Base-by-base conservation (phyloP, 306 rosid genomes). In the Carpinus fangiana region DNA sequence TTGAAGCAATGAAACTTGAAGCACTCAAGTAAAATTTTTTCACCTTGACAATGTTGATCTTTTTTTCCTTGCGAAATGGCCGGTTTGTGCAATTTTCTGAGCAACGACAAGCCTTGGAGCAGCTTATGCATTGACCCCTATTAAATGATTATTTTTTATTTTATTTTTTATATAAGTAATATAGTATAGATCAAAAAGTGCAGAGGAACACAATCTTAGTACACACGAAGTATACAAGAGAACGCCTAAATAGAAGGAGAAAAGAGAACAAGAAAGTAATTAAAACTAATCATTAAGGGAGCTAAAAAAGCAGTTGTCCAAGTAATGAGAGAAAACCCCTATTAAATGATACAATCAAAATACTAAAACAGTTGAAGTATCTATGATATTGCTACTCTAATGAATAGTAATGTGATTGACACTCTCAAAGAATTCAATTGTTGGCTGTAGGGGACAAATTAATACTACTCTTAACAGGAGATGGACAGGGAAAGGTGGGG, bases 91-190 rank as follows among this genome's bases (percentile, higher is more conserved):
- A 94, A 79, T 87, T 86, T 65, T 87, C 97, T 53, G 92, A 84
- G 86, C 98, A 94, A 64, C 78, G 86, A 75, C 97, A 94, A 55
- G 93, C 92, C 83, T 89, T 94, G 74, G 97, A 92, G 87, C 98
- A 92, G 85, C 98, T 94, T 89, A 94, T 92, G 91, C 87, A 92
- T 89, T 94, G 98, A 86, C 87, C 91, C 88, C 98, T 94, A 67
- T 82, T 43, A 80, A 72, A 75, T 79, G 76, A 70, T 17, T 31
- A 2, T 31, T 31, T 28, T 2, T 1, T 31, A 31, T 23, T 23
- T 23, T 23, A 23, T 23, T 23, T 23, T 23, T 23, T 31, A 31
- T 1, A 31, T 31, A 31, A 31, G 34, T 31, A 31, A 31, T 31
- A 2, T 31, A 31, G 34, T 31, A 31, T 31, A 31, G 0, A 31